A percentile compares a stretch with the other conserved stretches of the same genome.
These are phyloP conservation scores for Penicillium italicum DNA, from an alignment of 2,329 filamentous ascomycete genomes.

Conservation along the genomic window DNA sequence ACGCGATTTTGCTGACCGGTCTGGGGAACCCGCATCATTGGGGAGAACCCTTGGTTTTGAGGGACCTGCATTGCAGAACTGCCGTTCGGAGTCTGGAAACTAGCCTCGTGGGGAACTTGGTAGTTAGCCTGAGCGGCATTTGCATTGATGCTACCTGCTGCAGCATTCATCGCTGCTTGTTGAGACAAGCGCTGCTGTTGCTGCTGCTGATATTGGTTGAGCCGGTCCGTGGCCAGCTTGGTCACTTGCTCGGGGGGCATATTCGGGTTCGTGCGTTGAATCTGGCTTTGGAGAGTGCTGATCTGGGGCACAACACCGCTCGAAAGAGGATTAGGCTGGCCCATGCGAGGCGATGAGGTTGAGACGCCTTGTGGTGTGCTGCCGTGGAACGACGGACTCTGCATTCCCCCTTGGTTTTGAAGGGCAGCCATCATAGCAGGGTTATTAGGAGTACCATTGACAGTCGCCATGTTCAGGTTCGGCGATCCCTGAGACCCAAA, in stretches of 20 bases:
- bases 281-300: constrained; percentile 51
- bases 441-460: constrained; percentile 41
- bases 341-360: constrained; percentile 47
- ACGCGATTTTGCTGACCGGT: constrained; percentile 42
- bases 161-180: constrained; percentile 50
- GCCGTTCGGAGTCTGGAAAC: constrained; percentile 36
- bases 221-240: constrained; percentile 50
- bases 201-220: constrained; percentile 48
- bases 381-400: constrained; percentile 44
- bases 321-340: constrained; percentile 49
- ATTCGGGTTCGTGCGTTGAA: constrained; percentile 51
- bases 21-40: constrained; percentile 53
- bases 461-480: constrained; percentile 43
- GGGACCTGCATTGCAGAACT: constrained; percentile 42
- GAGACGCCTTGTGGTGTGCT: constrained; percentile 40
- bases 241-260: constrained; percentile 54
- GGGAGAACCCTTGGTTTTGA: constrained; percentile 51
- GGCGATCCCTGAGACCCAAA: constrained; percentile 43
- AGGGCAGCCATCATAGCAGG: constrained; percentile 45
- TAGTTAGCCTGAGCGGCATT: constrained; percentile 37
- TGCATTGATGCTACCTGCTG: constrained; percentile 43
- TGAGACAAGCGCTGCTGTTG: constrained; percentile 50
- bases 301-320: constrained; percentile 55
- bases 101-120: constrained; percentile 39
- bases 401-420: constrained; percentile 42